Evolutionary conservation across 257 asterid species (phyloP).

Genomic region (Galeopsis tetrahit): DNA sequence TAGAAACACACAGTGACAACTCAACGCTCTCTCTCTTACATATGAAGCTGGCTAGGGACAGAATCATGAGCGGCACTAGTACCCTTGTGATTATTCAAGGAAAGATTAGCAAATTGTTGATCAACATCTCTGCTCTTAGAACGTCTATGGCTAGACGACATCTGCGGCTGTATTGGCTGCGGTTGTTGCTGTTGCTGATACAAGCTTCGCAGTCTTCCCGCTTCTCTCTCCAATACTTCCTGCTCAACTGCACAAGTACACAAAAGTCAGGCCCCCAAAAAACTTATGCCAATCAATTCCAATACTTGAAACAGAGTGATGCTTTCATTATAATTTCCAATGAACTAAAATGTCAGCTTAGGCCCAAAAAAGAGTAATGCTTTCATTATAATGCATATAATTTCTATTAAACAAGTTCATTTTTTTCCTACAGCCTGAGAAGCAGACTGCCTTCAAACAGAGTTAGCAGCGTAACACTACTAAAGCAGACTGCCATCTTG

Average conservation of each 20-base stretch:
- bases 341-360: not conserved
- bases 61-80: slow-evolving; percentile 54
- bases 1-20: slow-evolving; percentile 35
- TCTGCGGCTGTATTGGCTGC: slow-evolving; percentile 49
- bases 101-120: slow-evolving; percentile 71
- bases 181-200: slow-evolving; percentile 59
- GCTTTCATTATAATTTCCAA: not conserved
- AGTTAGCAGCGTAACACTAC: not conserved
- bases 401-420: not conserved
- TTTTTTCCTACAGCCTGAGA: not conserved
- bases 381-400: not conserved
- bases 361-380: not conserved
- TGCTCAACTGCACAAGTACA: slow-evolving; percentile 80
- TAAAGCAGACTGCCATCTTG: slow-evolving; percentile 22
- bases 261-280: slow-evolving; percentile 22
- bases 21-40: slow-evolving; percentile 46
- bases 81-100: slow-evolving; percentile 76
- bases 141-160: slow-evolving; percentile 62
- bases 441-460: slow-evolving; percentile 11
- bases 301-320: not conserved
- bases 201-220: slow-evolving; percentile 65
- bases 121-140: slow-evolving; percentile 80
- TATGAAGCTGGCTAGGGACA: slow-evolving; percentile 65
- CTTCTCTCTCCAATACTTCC: slow-evolving; percentile 90
- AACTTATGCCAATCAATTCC: slow-evolving; percentile 4